These are phyloP conservation scores for Salix viminalis DNA, from an alignment of 345 rosid genomes.

Conservation along the genomic window DNA sequence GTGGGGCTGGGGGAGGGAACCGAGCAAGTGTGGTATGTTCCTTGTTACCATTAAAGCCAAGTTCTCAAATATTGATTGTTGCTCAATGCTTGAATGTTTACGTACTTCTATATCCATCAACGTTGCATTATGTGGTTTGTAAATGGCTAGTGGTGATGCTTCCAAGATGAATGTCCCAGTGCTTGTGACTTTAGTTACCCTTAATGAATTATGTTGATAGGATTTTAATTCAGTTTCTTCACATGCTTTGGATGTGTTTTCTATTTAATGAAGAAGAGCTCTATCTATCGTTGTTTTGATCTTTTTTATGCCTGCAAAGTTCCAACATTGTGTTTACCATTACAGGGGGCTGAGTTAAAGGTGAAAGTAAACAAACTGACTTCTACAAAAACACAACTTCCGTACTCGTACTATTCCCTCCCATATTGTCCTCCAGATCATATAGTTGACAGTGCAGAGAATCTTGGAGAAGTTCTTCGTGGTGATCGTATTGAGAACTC, in stretches of 20 bases:
- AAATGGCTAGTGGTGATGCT: neutral
- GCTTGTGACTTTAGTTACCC: neutral
- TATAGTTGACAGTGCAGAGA: constrained; percentile 80
- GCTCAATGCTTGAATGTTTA: neutral
- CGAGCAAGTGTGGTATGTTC: neutral
- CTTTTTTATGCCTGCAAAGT: neutral
- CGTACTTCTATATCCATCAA: neutral
- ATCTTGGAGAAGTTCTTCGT: constrained; percentile 92
- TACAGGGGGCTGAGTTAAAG: constrained; percentile 70
- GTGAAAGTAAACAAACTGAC: constrained; percentile 91
- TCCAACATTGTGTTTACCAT: constrained; percentile 8
- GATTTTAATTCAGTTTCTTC: neutral
- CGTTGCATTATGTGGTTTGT: neutral
- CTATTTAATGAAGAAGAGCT: neutral
- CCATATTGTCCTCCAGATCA: constrained; percentile 56
- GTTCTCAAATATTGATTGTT: neutral
- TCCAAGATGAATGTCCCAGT: neutral
- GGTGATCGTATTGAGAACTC: constrained; percentile 92
- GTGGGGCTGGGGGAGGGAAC: neutral
- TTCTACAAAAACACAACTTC: constrained; percentile 91
- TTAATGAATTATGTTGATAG: neutral
- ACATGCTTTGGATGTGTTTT: neutral
- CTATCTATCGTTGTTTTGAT: neutral
- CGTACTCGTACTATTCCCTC: constrained; percentile 73
- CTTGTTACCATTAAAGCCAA: neutral